Base-by-base conservation (phyloP, 2,329 filamentous ascomycete species). In the Elsinoe arachidis region DNA sequence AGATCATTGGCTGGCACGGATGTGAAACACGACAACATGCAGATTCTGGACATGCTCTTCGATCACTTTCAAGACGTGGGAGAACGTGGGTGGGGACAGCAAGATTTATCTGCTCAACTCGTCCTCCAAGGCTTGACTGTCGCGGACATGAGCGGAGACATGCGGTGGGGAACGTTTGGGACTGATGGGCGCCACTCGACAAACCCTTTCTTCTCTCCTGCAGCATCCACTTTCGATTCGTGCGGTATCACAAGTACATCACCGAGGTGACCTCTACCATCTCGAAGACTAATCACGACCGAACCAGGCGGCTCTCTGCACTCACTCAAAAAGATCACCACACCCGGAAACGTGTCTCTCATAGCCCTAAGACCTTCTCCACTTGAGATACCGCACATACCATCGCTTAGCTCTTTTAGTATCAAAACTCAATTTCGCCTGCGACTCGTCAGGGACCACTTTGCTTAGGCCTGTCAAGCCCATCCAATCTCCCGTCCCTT, bases 1-100 rank as follows among this genome's bases (percentile, higher is more conserved):
- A 12, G 33, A 53, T 53, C 35, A 53, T 53, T 53, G 49, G 46
- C 26, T 38, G 21, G 49, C 49, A 53, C 49, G 33, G 49, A 53
- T 35, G 11, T 39, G 49, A 53, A 39, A 53, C 49, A 39, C 33
- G 49, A 53, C 34, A 38, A n/a, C n/a, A n/a, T n/a, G n/a, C n/a
- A n/a, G n/a, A n/a, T n/a, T n/a, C n/a, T n/a, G n/a, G n/a, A n/a
- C n/a, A n/a, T n/a, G n/a, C n/a, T n/a, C n/a, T n/a, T 41, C n/a
- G 3, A 17, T 41, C 38, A 14, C 38, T 7, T 9, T 14, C 38
- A 17, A 41, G 12, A 17, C 19, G 38, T 17, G 7, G 38, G 38
- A 9, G 19, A 41, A 41, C n/a, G 38, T 23, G 41, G 41, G 19
- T 17, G 15, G 17, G 15, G 17, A 44, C 7, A 17, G 41, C 41